Conservation (phyloP, 129 eudicot genomes). For the Apium graveolens region DNA sequence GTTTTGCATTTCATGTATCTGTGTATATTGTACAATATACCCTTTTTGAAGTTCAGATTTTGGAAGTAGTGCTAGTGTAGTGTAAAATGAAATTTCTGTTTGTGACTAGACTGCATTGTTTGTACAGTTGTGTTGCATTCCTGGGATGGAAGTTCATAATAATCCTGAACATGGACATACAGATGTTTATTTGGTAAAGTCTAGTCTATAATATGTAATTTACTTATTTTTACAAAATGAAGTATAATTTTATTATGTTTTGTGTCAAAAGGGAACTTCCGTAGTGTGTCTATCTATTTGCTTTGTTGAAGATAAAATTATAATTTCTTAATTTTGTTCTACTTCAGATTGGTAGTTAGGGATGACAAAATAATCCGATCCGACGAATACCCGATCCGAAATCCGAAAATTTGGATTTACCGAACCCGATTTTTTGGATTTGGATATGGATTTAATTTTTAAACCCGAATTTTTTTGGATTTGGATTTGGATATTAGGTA, state of each 20-base stretch:
- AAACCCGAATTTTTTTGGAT: too few relatives aligned
- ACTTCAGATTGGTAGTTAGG: too few relatives aligned
- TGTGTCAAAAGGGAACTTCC: neutral
- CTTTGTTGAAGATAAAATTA: neutral
- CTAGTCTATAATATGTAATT: neutral
- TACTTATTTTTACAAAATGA: neutral
- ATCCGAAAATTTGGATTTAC: too few relatives aligned
- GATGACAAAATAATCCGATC: too few relatives aligned
- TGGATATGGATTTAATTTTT: too few relatives aligned
- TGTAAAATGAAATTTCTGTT: neutral
- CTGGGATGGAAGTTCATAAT: constrained; percentile 46
- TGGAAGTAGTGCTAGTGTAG: neutral
- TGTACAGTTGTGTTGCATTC: constrained; percentile 46
- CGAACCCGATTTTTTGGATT: too few relatives aligned
- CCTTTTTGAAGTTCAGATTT: neutral
- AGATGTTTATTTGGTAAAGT: constrained; percentile 54
- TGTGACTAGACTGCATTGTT: constrained; percentile 25
- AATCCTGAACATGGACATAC: constrained; percentile 51
- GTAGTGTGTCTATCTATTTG: neutral
- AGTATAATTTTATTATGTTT: neutral
- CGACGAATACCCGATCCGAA: too few relatives aligned
- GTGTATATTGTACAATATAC: neutral
- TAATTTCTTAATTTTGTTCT: neutral
- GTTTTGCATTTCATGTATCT: neutral
- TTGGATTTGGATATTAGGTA: too few relatives aligned